phyloP scores from a whole-genome alignment of 805 yeast species.

The Pichia cephalocereana region DNA sequence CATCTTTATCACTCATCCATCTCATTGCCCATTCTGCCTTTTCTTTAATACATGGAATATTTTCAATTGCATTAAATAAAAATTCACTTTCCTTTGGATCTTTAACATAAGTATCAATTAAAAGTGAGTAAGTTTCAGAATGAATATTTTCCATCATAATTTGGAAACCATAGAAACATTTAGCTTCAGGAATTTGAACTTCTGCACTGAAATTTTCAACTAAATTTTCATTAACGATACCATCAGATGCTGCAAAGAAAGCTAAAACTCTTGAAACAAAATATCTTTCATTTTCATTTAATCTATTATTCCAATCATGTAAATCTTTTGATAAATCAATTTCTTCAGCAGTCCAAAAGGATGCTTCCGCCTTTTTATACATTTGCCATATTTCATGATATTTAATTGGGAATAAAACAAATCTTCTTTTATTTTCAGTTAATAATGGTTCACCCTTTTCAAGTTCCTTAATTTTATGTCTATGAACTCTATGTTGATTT shows the following conservation, averaged over 20 bases:
- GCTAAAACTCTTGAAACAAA: constrained; percentile 91
- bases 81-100: constrained; percentile 89
- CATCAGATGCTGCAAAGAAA: constrained; percentile 97
- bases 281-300: constrained; percentile 87
- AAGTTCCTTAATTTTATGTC: constrained; percentile 60
- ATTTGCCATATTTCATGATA: constrained; percentile 98
- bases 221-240: constrained; percentile 94
- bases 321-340: constrained; percentile 89
- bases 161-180: constrained; percentile 98
- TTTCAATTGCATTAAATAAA: constrained; percentile 91
- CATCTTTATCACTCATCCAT: constrained; percentile 87
- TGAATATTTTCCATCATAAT: constrained; percentile 99
- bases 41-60: constrained; percentile 91
- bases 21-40: constrained; percentile 99
- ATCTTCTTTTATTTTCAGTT: constrained; percentile 75
- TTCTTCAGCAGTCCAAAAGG: constrained; percentile 99
- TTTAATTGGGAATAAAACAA: constrained; percentile 91
- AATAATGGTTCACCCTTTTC: constrained; percentile 89
- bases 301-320: constrained; percentile 83
- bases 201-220: constrained; percentile 97
- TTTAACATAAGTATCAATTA: constrained; percentile 91
- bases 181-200: constrained; percentile 95
- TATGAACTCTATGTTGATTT: constrained; percentile 54
- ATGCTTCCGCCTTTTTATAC: constrained; percentile 95
- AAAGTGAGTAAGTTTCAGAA: constrained; percentile 91